phyloP scores from a whole-genome alignment of 176 grass and related monocot genomes.

The Carex littledalei region DNA sequence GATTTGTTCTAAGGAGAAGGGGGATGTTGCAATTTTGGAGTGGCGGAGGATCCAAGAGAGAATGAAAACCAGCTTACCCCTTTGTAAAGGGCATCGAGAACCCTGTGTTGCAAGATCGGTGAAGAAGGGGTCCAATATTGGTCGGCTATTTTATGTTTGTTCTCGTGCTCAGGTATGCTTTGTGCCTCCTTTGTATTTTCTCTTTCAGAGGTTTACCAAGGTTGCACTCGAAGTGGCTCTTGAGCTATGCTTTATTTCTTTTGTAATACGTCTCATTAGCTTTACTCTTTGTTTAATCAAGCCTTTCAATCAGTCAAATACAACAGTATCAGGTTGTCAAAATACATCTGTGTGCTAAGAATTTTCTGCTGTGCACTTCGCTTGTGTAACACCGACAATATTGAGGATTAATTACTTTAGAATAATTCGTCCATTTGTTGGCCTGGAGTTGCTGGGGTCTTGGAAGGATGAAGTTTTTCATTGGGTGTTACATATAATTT shows the following conservation, averaged over 20 bases:
- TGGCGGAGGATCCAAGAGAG: conserved; percentile 89
- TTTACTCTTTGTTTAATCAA: not conserved
- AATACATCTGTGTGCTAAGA: not conserved
- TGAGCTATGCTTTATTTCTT: not conserved
- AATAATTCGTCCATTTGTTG: not conserved
- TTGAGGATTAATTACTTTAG: not conserved
- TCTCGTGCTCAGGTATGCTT: conserved; percentile 74
- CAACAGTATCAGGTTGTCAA: not conserved
- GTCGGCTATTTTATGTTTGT: conserved; percentile 92
- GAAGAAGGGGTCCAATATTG: conserved; percentile 84
- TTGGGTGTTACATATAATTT: not conserved
- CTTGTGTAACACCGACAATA: not conserved
- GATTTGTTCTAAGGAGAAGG: conserved; percentile 36
- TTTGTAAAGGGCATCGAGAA: conserved; percentile 92
- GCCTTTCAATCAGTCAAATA: not conserved
- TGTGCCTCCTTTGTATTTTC: not conserved
- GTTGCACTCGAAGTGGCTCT: not conserved
- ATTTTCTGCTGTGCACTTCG: not conserved
- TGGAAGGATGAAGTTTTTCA: not conserved
- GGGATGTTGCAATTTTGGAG: conserved; percentile 44
- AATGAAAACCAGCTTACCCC: conserved; percentile 87
- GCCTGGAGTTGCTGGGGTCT: not conserved
- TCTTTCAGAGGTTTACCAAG: not conserved
- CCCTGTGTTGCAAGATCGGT: conserved; percentile 93
- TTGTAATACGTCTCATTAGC: not conserved